Evolutionary conservation across 495 filamentous ascomycete genomes (phyloP), one percentile per base, ranked within the genome.

Genomic region (Penicillium fimorum): DNA sequence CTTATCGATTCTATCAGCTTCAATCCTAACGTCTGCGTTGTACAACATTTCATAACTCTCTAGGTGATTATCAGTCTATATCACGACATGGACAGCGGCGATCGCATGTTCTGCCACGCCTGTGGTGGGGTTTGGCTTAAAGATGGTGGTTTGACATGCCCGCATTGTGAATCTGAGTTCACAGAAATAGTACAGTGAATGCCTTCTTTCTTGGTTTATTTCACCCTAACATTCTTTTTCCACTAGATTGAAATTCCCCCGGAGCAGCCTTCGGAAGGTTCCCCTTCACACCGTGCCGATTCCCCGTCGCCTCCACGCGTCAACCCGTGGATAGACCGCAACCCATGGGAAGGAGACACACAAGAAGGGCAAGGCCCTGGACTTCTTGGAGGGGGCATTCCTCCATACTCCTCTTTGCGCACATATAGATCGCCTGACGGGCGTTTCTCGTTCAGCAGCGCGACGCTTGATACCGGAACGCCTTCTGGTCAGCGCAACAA

Each of bases 51-150:
- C 4, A 17, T 22, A 40, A 17, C 27, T 20, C 17, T 13, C 9
- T 46, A 29, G 13, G 12, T 11, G 8, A 17, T 33, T 20, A 32
- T 32, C 30, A 20, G n/a, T 20, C 12, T 27, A 24, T n/a, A 18
- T 47, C 5, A 12, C 48, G 38, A 30, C n/a, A 47, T 61, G 49
- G 72, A 73, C 45, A 51, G 44, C 47, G 66, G 75, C 59, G 87
- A 95, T 68, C 76, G 91, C 20, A 84, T 96, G 45, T 89, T 79
- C 64, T 98, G 94, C 69, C 90, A 97, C 70, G 62, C 72, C 33
- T 97, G 94, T 76, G 62, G 79, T 37, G 76, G 87, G 44, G 87
- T 96, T 62, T 97, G 90, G 91, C 86, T 83, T 56, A 76, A 81
- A 50, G 82, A 89, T 62, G 79, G 87, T 58, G 82, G 79, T 33